Conservation (phyloP, 768 basidiomycete species). For the Russula emetica region DNA sequence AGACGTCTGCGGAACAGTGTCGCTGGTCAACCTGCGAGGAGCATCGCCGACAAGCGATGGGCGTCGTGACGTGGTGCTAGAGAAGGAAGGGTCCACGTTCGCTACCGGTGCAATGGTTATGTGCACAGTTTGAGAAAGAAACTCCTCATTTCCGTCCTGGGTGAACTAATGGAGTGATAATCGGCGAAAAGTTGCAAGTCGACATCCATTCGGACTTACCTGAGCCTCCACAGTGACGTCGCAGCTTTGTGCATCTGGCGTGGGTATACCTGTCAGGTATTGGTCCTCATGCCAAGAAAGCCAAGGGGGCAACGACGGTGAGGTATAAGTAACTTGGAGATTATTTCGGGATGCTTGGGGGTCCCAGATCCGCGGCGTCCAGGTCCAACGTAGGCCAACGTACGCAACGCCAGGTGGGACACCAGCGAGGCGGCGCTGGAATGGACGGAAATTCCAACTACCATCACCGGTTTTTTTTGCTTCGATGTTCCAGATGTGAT, state of each 20-base stretch:
- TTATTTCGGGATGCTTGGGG: constrained; percentile 85
- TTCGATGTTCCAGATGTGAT: constrained; percentile 98
- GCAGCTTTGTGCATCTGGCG: constrained; percentile 68
- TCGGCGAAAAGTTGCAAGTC: constrained; percentile 20
- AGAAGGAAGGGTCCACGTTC: constrained; percentile 43
- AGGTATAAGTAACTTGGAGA: constrained; percentile 72
- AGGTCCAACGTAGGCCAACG: constrained; percentile 75
- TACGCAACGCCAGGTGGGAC: constrained; percentile 78
- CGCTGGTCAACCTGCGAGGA: constrained; percentile 41
- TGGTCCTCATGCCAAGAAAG: constrained; percentile 77
- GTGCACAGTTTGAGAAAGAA: constrained; percentile 60
- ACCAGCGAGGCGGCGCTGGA: constrained; percentile 83
- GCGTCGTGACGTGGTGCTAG: constrained; percentile 39
- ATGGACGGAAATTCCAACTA: constrained; percentile 84
- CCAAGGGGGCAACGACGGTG: constrained; percentile 82
- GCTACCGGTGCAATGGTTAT: constrained; percentile 69
- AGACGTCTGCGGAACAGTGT: constrained; percentile 37
- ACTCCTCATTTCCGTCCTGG: constrained; percentile 71
- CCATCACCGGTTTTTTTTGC: constrained; percentile 78
- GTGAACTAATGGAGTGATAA: constrained; percentile 45
- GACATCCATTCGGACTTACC: constrained; percentile 43
- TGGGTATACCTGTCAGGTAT: constrained; percentile 74
- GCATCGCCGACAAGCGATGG: constrained; percentile 46
- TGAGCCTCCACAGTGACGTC: constrained; percentile 72
- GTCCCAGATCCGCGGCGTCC: constrained; percentile 95